Conservation (phyloP, 2,329 filamentous ascomycete species). For the Alternaria dauci region DNA sequence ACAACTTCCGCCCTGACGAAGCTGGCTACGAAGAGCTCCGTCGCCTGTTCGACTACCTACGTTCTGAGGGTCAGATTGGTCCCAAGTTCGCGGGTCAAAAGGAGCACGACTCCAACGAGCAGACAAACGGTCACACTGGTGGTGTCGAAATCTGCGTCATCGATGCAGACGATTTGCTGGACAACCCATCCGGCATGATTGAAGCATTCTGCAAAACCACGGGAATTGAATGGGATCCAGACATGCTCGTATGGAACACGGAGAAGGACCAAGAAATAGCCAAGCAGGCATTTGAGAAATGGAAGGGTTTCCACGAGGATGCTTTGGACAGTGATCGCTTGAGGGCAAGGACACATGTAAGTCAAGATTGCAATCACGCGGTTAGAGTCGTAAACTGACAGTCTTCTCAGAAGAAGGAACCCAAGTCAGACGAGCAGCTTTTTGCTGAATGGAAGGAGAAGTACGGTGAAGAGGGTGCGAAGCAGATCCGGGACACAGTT, state of each 20-base stretch:
- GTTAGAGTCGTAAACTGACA: neutral
- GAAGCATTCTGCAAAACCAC: constrained; percentile 82
- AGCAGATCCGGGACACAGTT: constrained; percentile 74
- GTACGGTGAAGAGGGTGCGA: constrained; percentile 75
- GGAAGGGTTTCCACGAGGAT: constrained; percentile 96
- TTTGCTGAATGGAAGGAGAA: constrained; percentile 76
- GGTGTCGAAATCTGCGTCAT: constrained; percentile 79
- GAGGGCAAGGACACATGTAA: constrained; percentile 71
- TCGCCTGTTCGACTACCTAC: constrained; percentile 84
- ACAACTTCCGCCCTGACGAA: constrained; percentile 85
- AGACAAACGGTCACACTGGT: constrained; percentile 43
- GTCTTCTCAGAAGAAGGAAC: constrained; percentile 63
- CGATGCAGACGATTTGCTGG: constrained; percentile 92
- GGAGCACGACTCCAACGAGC: constrained; percentile 45
- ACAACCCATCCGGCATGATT: constrained; percentile 79
- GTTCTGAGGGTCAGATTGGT: constrained; percentile 73
- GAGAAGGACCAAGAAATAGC: constrained; percentile 75
- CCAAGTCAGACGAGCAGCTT: constrained; percentile 70
- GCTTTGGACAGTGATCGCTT: constrained; percentile 83
- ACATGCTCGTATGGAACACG: constrained; percentile 87
- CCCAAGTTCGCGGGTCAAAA: constrained; percentile 65
- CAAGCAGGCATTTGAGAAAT: constrained; percentile 86
- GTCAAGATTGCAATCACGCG: constrained; percentile 28
- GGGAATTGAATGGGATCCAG: constrained; percentile 75
- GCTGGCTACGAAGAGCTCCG: constrained; percentile 91